Conservation (phyloP, 2,329 filamentous ascomycete genomes). For the Colletotrichum brevisporum region DNA sequence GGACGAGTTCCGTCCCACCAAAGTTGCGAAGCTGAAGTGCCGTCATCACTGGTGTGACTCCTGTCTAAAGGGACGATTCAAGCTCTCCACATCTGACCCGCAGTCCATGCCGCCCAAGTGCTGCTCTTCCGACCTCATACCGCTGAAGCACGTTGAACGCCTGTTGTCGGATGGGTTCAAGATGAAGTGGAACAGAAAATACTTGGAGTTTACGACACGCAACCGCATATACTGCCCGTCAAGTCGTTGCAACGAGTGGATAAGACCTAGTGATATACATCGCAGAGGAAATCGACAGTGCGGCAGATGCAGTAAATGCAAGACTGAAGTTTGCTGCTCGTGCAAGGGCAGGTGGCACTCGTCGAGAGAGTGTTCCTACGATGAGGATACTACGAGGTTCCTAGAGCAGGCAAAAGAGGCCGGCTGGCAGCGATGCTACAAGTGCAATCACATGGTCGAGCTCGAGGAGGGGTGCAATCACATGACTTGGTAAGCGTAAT, state of each 20-base stretch:
- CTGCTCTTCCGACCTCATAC: conserved; percentile 81
- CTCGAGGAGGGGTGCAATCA: conserved; percentile 88
- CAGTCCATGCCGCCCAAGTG: conserved; percentile 89
- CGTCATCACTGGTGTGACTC: conserved; percentile 85
- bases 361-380: conserved; percentile 77
- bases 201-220: conserved; percentile 79
- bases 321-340: conserved; percentile 78
- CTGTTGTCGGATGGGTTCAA: conserved; percentile 84
- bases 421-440: conserved; percentile 83
- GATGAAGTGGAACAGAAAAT: conserved; percentile 84
- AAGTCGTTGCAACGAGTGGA: conserved; percentile 82
- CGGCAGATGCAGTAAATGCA: conserved; percentile 79
- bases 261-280: conserved; percentile 79
- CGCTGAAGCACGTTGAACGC: conserved; percentile 80
- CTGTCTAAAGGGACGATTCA: conserved; percentile 83
- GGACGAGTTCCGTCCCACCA: conserved; percentile 74
- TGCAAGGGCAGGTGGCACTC: conserved; percentile 85
- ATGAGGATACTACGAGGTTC: conserved; percentile 75
- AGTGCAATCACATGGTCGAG: conserved; percentile 82
- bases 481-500: conserved; percentile 81
- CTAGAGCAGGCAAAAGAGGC: conserved; percentile 75
- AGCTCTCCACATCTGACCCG: conserved; percentile 81
- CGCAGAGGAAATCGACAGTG: conserved; percentile 72
- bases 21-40: conserved; percentile 80
- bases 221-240: conserved; percentile 85